Conservation (phyloP, 1,139 yeast species). For the Blastobotrys serpentis region DNA sequence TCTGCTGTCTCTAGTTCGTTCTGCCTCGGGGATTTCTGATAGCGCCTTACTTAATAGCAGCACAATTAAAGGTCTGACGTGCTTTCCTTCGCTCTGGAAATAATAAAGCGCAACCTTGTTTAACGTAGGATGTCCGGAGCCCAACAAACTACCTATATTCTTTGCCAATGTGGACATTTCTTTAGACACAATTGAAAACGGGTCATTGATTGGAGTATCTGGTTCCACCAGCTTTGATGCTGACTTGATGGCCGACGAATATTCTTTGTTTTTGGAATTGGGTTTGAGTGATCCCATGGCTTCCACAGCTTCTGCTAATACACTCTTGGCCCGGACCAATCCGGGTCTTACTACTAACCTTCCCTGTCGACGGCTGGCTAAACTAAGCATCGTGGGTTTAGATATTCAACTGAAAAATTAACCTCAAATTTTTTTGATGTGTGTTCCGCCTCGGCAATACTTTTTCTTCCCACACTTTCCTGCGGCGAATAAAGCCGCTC, state of each 20-base stretch:
- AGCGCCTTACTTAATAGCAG: slow-evolving; percentile 79
- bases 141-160: slow-evolving; percentile 81
- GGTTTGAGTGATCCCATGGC: slow-evolving; percentile 20
- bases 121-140: slow-evolving; percentile 90
- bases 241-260: slow-evolving; percentile 62
- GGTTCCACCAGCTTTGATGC: slow-evolving; percentile 86
- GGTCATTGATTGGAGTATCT: slow-evolving; percentile 59
- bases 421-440: slow-evolving; percentile 1
- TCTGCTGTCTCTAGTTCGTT: slow-evolving; percentile 55
- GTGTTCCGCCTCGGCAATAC: not conserved
- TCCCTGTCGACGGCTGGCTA: not conserved
- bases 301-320: slow-evolving; percentile 31
- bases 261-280: slow-evolving; percentile 20
- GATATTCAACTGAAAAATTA: not conserved
- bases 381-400: not conserved
- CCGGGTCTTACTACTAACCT: not conserved
- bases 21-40: slow-evolving; percentile 66
- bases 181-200: slow-evolving; percentile 86
- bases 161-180: slow-evolving; percentile 90
- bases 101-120: slow-evolving; percentile 89
- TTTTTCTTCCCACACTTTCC: slow-evolving; percentile 1
- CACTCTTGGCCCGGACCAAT: slow-evolving; percentile 23
- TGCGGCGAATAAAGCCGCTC: not conserved
- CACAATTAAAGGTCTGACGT: slow-evolving; percentile 88
- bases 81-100: slow-evolving; percentile 95